Evolutionary conservation across 331 rosid genomes (phyloP), one percentile per base, ranked within the genome.

Genomic region (Malus hybrid): DNA sequence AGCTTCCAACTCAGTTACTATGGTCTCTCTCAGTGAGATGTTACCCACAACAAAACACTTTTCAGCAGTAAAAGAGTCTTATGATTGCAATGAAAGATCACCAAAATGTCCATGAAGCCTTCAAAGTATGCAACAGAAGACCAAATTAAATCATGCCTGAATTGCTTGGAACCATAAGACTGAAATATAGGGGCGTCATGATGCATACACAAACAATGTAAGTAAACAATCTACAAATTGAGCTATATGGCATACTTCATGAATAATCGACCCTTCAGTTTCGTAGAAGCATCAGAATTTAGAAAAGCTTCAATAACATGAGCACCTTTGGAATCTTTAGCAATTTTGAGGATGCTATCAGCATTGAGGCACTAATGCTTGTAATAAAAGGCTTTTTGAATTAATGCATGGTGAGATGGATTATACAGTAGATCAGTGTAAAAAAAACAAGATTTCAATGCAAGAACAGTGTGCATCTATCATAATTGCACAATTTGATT

Each of bases 251-350:
- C 93, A 70, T 89, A 92, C 99, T 82, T 90, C 26, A 66, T 67
- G 72, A 92, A 82, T 78, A 94, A 84, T 85, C 92, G 80, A 61
- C 92, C 85, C 78, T 87, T 94, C 74, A 79, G 77, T 80, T 92
- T 94, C 11, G 82, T 87, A 62, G 96, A 79, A 88, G 88, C 89
- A 68, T 84, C 86, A 10, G 97, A 94, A 82, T 84, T 72, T 68
- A 90, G 83, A 82, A 94, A 92, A 75, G 96, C 88, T 84, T 94
- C 97, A 75, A 92, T 75, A 67, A 90, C 97, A 76, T 82, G 97
- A 63, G 97, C 84, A 75, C 97, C 99, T 56, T 79, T 82, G 22
- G 84, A 48, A 80, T 90, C 89, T 78, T 79, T 85, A 73, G 88
- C 97, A 30, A 81, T 82, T 85, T 90, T 87, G 63, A 94, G 87